Evolutionary conservation across 225 moss, liverwort and hornwort species (phyloP), one percentile per base, ranked within the genome.

Genomic region (Thuidium tamariscinum): DNA sequence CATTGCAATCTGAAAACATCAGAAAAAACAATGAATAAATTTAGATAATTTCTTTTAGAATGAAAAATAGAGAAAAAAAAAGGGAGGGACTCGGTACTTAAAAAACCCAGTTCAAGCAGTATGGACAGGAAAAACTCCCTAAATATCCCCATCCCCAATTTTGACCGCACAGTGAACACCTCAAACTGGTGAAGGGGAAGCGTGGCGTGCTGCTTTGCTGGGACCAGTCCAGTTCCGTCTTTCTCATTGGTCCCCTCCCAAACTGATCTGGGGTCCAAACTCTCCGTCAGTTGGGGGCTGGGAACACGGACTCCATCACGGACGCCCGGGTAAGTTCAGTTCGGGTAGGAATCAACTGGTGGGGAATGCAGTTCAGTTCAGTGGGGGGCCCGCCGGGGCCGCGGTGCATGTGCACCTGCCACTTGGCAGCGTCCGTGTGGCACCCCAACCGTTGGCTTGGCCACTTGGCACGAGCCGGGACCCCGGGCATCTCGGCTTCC

Each of bases 21-120:
- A 2, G 0, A 2, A 44, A 42, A 13, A 5, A 2, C 1, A 0
- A 2, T 69, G 25, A 3, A 26, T 5, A n/a, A 41, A 41, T 69
- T 15, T 15, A 41, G 2, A 41, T 25, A 39, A 13, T 8, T 4
- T 69, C 5, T 8, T 15, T 8, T 69, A 8, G 44, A 9, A 44
- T 6, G 6, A 44, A 44, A 44, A 44, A 6, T 44, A 44, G 44
- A 44, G 44, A 44, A 27, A 70, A 25, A 39, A 2, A 41, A 5
- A 26, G 8, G 27, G 16, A 8, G 9, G 20, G 2, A 23, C 7
- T 39, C 4, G 13, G 1, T 13, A 42, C 42, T 27, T 42, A 4
- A 27, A 27, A 67, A 36, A 20, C 5, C 5, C 7, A 4, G 37
- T 21, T 67, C 13, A 59, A 59, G 26, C 59, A 9, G 9, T 44